A percentile compares a stretch with the other conserved stretches of the same genome.
phyloP scores from a whole-genome alignment of 129 eudicot genomes.

The Tagetes erecta region DNA sequence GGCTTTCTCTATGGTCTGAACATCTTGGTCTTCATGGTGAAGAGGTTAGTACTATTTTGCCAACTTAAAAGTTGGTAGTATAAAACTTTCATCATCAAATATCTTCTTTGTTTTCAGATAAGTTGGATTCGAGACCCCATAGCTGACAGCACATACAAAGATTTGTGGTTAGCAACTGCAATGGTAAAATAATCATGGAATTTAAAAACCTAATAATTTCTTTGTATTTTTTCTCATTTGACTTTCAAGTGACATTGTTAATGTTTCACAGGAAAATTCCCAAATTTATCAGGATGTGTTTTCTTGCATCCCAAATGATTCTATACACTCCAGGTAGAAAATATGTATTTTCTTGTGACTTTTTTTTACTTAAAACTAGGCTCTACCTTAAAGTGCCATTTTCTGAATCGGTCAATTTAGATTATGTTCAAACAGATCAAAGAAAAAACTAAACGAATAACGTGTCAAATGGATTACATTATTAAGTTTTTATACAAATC shows the following conservation, averaged over 20 bases:
- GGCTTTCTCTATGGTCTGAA: constrained; percentile 86
- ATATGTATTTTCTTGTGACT: not conserved
- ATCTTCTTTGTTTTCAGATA: constrained; percentile 41
- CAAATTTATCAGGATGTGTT: constrained; percentile 75
- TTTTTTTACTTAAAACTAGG: not conserved
- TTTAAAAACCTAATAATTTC: not conserved
- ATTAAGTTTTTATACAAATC: too few species aligned
- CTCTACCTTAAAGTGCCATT: not conserved
- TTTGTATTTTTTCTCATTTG: not conserved
- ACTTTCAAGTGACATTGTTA: constrained; percentile 20
- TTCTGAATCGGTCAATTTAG: not conserved
- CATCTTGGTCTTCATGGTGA: constrained; percentile 78
- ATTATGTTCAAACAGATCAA: not conserved
- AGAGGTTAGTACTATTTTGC: constrained; percentile 54
- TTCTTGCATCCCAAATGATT: constrained; percentile 84
- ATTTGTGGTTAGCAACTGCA: constrained; percentile 82
- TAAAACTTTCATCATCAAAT: not conserved
- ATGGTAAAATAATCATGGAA: constrained; percentile 44
- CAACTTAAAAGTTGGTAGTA: not conserved
- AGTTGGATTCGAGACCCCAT: constrained; percentile 67
- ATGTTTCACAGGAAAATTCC: constrained; percentile 61
- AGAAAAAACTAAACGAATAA: not conserved
- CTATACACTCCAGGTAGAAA: constrained; percentile 79
- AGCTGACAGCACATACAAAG: constrained; percentile 70
- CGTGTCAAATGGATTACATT: not conserved